Base-by-base conservation (phyloP, 1,284 basidiomycete species). In the Marasmius sp. region DNA sequence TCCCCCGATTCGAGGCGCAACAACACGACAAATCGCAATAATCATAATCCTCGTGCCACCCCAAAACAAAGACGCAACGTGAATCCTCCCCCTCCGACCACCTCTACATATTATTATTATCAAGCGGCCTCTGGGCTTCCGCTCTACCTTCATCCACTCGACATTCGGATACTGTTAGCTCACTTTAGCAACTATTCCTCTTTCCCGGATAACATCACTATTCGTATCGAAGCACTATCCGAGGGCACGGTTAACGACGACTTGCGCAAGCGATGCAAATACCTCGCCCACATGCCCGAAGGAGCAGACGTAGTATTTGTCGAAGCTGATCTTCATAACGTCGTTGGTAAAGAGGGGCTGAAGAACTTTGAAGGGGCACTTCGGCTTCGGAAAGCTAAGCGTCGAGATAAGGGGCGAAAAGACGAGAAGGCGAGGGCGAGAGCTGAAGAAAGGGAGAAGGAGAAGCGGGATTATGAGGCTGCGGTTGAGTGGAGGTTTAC, bases 241-340 rank as follows among this genome's bases (percentile, higher is more conserved):
- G 89, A 90, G 75, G 86, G 86, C 64, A 88, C 89, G 0, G 88
- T 97, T 61, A 93, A 96, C 71, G 95, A 96, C 62, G 94, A 98
- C 63, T 81, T 99, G 22, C 88, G 95, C 53, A 92, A 94, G 73
- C 88, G 95, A 50, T 98, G 94, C 82, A 98, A 97, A 74, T 99
- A 98, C 76, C 89, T 99, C 60, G 87, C 86, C 2, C 96, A 98
- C 74, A 82, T 98, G 65, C 94, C 97, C 0, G 90, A 94, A 66
- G 91, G 94, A 53, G 89, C 93, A 14, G 95, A 98, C 71, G 93
- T 98, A 48, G 91, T 96, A 12, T 98, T 99, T 73, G 81, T 98
- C 62, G 96, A 99, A 76, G 88, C 94, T 3, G 91, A 98, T 71
- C 79, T 98, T 9, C 79, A 83, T 59, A 79, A 78, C 9, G 89